Evolutionary conservation across 2,329 filamentous ascomycete species (phyloP), one percentile per base, ranked within the genome.

Genomic region (Colletotrichum spinosum): DNA sequence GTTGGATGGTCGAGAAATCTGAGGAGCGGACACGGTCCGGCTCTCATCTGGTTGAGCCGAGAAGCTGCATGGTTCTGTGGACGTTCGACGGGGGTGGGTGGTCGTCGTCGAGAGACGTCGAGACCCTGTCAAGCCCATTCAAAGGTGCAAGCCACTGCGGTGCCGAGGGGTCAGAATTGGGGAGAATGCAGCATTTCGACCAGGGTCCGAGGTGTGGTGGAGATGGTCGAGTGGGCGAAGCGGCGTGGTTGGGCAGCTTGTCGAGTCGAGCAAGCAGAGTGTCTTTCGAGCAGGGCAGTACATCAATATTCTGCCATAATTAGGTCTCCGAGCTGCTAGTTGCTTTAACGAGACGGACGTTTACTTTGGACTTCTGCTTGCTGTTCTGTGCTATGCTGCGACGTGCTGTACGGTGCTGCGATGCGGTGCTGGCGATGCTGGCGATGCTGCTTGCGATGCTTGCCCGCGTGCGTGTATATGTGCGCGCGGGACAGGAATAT

Each of bases 221-320:
- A 60, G 54, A 49, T 55, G 55, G 15, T 50, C 37, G 51, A 66
- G 35, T 45, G 54, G 37, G 45, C 49, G 34, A 25, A 55, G 39
- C 45, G 52, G 53, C 39, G 39, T 68, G 66, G 63, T 67, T 61
- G 66, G 66, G 66, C 45, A 37, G 52, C 11, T 55, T 44, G 54
- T 67, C 58, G 54, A 58, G 65, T 51, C 35, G 55, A 60, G 61
- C 61, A 60, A 67, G 42, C 61, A 35, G 50, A 37, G 39, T 44
- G 53, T 52, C 44, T 61, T 25, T 46, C 15, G 45, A 62, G 39
- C 63, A 67, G 56, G 57, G 51, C 62, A 67, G 54, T 66, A 63
- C 61, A 67, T 61, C 50, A 67, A 67, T 67, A 66, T 66, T 67
- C 37, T 67, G 61, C 65, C 61, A 67, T 66, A 66, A 60, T 67